Percentiles rank a stretch among this genome's conserved stretches.
Conservation (phyloP, 495 filamentous ascomycete species). For the Beverwykella pulmonaria region DNA sequence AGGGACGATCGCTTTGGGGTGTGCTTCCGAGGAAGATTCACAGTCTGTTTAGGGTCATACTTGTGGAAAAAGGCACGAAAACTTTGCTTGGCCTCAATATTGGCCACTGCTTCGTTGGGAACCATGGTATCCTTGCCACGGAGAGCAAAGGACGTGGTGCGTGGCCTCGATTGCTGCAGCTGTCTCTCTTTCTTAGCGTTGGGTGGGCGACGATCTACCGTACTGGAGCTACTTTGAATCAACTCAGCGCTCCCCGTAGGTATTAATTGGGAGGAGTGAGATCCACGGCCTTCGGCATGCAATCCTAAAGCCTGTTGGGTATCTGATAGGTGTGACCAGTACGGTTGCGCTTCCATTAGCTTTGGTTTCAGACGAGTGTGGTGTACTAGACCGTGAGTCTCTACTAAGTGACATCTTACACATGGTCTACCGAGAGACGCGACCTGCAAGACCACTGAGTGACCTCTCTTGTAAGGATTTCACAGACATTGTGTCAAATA, state of each 20-base stretch:
- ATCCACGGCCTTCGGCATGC: not conserved
- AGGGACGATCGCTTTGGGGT: constrained; percentile 2
- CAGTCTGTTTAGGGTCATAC: not conserved
- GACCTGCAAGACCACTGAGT: constrained; percentile 9
- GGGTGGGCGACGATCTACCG: not conserved
- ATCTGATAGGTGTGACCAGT: not conserved
- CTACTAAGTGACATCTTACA: not conserved
- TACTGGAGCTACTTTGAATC: not conserved
- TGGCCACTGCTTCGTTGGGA: not conserved
- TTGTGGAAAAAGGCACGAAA: constrained; percentile 26
- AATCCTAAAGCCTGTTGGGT: not conserved
- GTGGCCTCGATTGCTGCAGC: not conserved
- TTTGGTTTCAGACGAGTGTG: not conserved
- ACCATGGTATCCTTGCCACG: not conserved
- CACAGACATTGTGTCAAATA: not conserved
- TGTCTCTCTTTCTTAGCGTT: not conserved
- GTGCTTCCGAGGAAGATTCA: not conserved
- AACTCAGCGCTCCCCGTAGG: not conserved
- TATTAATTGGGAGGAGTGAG: not conserved
- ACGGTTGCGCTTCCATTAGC: not conserved
- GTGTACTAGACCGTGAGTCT: constrained; percentile 6
- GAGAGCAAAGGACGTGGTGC: not conserved
- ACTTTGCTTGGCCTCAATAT: constrained; percentile 9
- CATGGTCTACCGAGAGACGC: constrained; percentile 20
- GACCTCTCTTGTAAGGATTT: constrained; percentile 1